A percentile compares a stretch with the other conserved stretches of the same genome.
These are phyloP conservation scores for Wickerhamomyces xylosicus DNA, from an alignment of 805 yeast genomes.

Conservation along the genomic window DNA sequence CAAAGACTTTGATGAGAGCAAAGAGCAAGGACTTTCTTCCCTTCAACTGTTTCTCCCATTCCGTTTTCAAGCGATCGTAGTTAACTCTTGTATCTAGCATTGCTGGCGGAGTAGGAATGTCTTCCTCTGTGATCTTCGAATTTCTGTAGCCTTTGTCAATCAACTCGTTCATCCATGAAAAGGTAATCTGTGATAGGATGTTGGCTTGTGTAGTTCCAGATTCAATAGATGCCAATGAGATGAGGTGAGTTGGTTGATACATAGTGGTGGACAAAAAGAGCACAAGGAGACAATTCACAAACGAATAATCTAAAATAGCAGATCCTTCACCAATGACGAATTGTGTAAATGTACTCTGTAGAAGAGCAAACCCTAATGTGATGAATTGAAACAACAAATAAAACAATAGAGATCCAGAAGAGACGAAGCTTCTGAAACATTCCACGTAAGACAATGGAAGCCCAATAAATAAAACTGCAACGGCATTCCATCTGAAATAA, in stretches of 20 bases:
- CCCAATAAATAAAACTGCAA: conserved; percentile 17
- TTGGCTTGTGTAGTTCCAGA: conserved; percentile 50
- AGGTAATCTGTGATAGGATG: conserved; percentile 66
- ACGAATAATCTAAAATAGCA: conserved; percentile 13
- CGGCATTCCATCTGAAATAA: conserved; percentile 7
- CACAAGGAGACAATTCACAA: conserved; percentile 20
- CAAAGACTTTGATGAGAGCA: conserved; percentile 67
- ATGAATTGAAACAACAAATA: conserved; percentile 60
- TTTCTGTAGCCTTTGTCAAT: conserved; percentile 62
- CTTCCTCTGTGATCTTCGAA: conserved; percentile 42
- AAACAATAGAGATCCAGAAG: conserved; percentile 60
- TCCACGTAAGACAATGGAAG: conserved; percentile 36
- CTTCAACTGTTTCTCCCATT: conserved; percentile 48
- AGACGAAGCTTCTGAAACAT: conserved; percentile 30
- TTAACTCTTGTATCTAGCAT: conserved; percentile 47
- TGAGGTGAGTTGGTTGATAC: conserved; percentile 31
- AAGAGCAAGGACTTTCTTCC: conserved; percentile 37
- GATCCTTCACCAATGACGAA: conserved; percentile 9
- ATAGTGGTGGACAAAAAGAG: conserved; percentile 19
- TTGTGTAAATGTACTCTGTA: conserved; percentile 25
- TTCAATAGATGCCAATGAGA: conserved; percentile 19
- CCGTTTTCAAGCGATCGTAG: conserved; percentile 35
- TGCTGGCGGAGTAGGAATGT: conserved; percentile 72
- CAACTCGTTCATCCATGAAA: conserved; percentile 84
- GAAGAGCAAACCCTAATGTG: conserved; percentile 32